Percentiles rank a stretch among this genome's conserved stretches.
Conservation (phyloP, 805 yeast species). For the Blastobotrys attinorum region DNA sequence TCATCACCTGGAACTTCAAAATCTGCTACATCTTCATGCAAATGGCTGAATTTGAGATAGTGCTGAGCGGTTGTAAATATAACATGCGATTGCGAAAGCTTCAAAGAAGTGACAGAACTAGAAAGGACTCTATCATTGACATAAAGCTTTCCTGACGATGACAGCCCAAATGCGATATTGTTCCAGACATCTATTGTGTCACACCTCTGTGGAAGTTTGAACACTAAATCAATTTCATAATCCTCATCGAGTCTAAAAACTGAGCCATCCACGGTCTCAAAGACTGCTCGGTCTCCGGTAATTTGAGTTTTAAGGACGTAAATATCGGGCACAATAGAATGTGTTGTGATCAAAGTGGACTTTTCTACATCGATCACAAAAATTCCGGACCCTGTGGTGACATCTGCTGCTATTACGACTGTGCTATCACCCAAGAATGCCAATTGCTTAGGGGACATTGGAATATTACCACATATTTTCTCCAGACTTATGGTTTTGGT, state of each 20-base stretch:
- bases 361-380: conserved; percentile 20
- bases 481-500: conserved; percentile 6
- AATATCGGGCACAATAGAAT: conserved; percentile 43
- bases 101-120: conserved; percentile 74
- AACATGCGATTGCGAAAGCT: conserved; percentile 61
- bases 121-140: conserved; percentile 53
- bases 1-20: conserved; percentile 30
- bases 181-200: conserved; percentile 30
- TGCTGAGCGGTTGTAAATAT: conserved; percentile 85
- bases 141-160: conserved; percentile 67
- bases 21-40: conserved; percentile 32
- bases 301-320: conserved; percentile 50
- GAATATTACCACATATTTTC: conserved; percentile 3
- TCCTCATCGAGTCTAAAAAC: conserved; percentile 31
- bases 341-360: conserved; percentile 1
- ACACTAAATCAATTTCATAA: conserved; percentile 3
- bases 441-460: conserved; percentile 41
- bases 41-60: conserved; percentile 71
- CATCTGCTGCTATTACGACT: conserved; percentile 46
- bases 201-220: conserved; percentile 59
- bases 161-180: conserved; percentile 52
- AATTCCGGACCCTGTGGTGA: conserved; percentile 4
- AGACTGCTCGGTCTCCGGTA: conserved; percentile 37
- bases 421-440: conserved; percentile 44
- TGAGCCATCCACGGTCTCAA: conserved; percentile 58